Evolutionary conservation across 345 rosid species (phyloP), one percentile per base, ranked within the genome.

Genomic region (Citropsis articulata): DNA sequence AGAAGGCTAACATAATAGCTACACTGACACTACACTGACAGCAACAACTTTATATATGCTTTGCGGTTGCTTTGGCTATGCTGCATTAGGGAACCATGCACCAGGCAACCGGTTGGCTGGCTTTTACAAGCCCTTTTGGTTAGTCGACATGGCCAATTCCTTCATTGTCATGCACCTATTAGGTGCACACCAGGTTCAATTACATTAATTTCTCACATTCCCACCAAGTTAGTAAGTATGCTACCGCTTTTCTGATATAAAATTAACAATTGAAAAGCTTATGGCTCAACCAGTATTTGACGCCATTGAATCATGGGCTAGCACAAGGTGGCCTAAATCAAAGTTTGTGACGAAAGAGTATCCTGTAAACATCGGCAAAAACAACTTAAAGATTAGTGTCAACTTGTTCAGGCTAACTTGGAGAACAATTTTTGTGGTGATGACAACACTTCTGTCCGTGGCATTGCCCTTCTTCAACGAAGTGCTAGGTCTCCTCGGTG

Each of bases 1-100:
- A 83, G 80, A 83, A 87, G 77, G 91, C 91, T n/a, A 82, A 83
- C 60, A 66, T 82, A 19, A 35, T 80, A 24, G 84, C 90, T 75
- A 85, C 82, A 1, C 18, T 72, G 6, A 81, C 82, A 19, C 90
- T 75, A 85, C 82, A 1, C 18, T 72, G 6, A 81, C 82, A 19
- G 83, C 91, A 4, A 84, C 91, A 18, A 35, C 86, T 53, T 81
- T 85, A 74, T 87, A 89, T 79, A 75, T 89, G 86, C 57, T 65
- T 1, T 50, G 78, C 31, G 63, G 78, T 66, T 64, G 63, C 61
- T 16, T 65, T 13, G 71, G 78, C 48, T 59, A 69, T 2, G 80
- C 75, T 2, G 83, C 83, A 12, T 40, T 75, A 16, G 79, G 79
- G 21, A 75, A 80, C 64, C 14, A 45, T 24, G 71, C 76, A 36